Evolutionary conservation across 352 stramenopile species (phyloP), one percentile per base, ranked within the genome.

Genomic region (Phytophthora pluvialis): DNA sequence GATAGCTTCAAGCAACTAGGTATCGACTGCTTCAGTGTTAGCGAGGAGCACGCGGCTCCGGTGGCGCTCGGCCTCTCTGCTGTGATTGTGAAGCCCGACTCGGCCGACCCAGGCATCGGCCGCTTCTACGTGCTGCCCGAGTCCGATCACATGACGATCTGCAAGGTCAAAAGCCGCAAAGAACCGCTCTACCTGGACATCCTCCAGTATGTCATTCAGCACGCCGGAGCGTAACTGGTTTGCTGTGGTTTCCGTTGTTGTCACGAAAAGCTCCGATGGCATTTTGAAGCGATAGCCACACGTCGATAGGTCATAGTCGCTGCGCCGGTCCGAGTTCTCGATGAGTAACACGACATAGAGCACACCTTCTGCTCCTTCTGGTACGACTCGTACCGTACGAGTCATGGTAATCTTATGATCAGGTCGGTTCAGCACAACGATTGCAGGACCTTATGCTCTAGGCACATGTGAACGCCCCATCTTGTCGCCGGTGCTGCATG

Each of bases 131-230:
- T 93, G 21, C 60, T 94, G 29, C 49, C 72, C 0, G 67, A 75
- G 49, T 73, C 83, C 10, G 82, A 95, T 47, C 88, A 95, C 77
- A 95, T 95, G 85, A 92, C 86, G 15, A 95, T 95, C 60, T 95
- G 85, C 75, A 95, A 95, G 64, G 80, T 80, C 15, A 90, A 91
- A 70, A 78, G 64, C 21, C 38, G 64, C n/a, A 53, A 83, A 28
- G 80, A 93, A 48, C 72, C 71, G 31, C 79, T 92, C 21, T 95
- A 93, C 62, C 70, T 78, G 36, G 76, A 79, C n/a, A 75, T 88
- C 16, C 54, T 85, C 11, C 50, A 55, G 36, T 87, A 73, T 45
- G 42, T 88, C 18, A 36, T 81, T 28, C 35, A 65, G 51, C 70
- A 39, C 51, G 48, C 61, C n/a, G 28, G 21, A 39, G 13, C 12